phyloP scores from a whole-genome alignment of 2,329 filamentous ascomycete species.

The Chaetomium olivaceum region DNA sequence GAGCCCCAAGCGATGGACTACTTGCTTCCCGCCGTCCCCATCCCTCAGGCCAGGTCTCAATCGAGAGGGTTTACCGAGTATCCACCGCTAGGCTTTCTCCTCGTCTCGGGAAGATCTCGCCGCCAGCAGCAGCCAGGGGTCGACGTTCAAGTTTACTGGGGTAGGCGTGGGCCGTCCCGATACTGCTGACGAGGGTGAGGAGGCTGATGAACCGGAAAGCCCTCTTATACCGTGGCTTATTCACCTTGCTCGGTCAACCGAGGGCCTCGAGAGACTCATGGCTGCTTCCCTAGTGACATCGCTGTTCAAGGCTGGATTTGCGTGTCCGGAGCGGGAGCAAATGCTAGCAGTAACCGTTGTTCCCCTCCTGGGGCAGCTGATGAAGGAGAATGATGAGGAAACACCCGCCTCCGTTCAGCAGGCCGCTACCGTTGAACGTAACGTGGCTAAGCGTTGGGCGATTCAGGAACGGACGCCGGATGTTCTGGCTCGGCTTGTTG shows the following conservation, averaged over 20 bases:
- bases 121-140: constrained; percentile 12
- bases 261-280: constrained; percentile 63
- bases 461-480: constrained; percentile 72
- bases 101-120: constrained; percentile 42
- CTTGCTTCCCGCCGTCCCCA: constrained; percentile 59
- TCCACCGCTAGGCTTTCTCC: constrained; percentile 53
- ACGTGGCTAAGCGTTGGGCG: constrained; percentile 46
- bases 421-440: constrained; percentile 41
- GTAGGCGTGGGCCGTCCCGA: constrained; percentile 41
- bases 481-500: constrained; percentile 75
- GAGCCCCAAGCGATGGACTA: constrained; percentile 62
- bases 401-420: constrained; percentile 28
- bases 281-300: constrained; percentile 69
- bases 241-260: constrained; percentile 58
- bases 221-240: constrained; percentile 74
- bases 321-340: constrained; percentile 63
- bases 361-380: constrained; percentile 67
- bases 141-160: constrained; percentile 27
- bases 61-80: constrained; percentile 48
- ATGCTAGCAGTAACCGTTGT: constrained; percentile 68
- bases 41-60: constrained; percentile 40
- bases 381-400: constrained; percentile 53
- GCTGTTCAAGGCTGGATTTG: constrained; percentile 67
- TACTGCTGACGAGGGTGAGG: constrained; percentile 37
- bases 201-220: constrained; percentile 64